Evolutionary conservation across 192 early-diverging fungal species (phyloP).

Genomic region (Pilobolus umbonatus): DNA sequence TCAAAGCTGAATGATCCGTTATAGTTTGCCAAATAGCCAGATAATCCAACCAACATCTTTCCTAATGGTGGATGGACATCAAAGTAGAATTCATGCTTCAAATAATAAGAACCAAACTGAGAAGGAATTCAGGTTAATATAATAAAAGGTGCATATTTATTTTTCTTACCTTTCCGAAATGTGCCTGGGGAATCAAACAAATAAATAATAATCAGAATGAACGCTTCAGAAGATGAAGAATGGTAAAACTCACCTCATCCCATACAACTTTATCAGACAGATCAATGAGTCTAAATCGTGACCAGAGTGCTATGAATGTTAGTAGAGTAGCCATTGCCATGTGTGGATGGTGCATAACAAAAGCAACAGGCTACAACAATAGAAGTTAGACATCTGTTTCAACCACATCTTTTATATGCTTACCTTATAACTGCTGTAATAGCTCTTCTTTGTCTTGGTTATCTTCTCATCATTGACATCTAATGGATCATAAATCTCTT

Average conservation of each 20-base stretch:
- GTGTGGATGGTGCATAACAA: neutral
- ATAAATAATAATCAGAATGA: neutral
- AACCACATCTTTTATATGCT: neutral
- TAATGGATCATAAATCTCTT: slow-evolving; percentile 1
- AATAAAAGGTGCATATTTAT: neutral
- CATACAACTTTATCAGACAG: slow-evolving; percentile 59
- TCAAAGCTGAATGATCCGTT: slow-evolving; percentile 85
- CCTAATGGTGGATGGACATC: slow-evolving; percentile 98
- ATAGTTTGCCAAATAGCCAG: slow-evolving; percentile 79
- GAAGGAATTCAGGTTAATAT: neutral
- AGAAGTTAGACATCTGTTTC: neutral
- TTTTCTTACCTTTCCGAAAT: slow-evolving; percentile 51
- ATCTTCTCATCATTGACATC: neutral
- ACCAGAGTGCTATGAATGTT: slow-evolving; percentile 61
- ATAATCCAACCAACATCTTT: slow-evolving; percentile 90
- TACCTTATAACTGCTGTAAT: neutral
- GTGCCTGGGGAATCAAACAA: slow-evolving; percentile 30
- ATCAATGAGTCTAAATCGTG: slow-evolving; percentile 61
- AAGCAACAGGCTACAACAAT: neutral
- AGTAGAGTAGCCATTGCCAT: slow-evolving; percentile 46
- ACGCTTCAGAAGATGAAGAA: neutral
- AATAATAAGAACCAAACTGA: slow-evolving; percentile 91
- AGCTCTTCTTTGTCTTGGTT: neutral
- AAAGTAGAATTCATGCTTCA: slow-evolving; percentile 92
- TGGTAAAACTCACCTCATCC: slow-evolving; percentile 44